Percentiles rank a stretch among this genome's conserved stretches.
Evolutionary conservation across 177 flowering plant genomes (phyloP).

Genomic region (Tripterygium wilfordii): DNA sequence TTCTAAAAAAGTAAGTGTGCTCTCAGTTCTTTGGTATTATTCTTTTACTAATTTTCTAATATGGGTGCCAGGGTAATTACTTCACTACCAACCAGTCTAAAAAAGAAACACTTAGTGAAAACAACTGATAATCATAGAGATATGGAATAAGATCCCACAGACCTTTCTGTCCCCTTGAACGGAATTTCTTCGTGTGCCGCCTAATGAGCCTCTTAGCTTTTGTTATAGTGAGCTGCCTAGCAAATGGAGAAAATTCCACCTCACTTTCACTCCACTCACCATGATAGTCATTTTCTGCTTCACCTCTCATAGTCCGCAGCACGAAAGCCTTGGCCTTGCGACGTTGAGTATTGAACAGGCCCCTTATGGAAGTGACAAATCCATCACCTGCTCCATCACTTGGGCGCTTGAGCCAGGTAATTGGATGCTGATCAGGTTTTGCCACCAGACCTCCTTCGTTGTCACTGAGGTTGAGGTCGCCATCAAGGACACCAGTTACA

Average conservation of each 20-base stretch:
- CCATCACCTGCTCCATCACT: conserved; percentile 97
- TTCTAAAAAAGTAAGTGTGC: no score
- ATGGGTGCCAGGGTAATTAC: no score
- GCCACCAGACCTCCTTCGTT: conserved; percentile 69
- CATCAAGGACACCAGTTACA: conserved; percentile 44
- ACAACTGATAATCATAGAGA: no score
- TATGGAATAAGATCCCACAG: conserved; percentile 7
- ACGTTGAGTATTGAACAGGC: conserved; percentile 85
- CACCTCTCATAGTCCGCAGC: conserved; percentile 96
- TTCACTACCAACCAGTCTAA: no score
- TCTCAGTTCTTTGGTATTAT: no score
- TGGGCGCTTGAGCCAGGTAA: conserved; percentile 59
- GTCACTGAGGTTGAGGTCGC: conserved; percentile 75
- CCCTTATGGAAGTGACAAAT: conserved; percentile 90
- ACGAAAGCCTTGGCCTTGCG: conserved; percentile 94
- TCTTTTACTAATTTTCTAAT: no score
- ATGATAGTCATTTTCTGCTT: conserved; percentile 65
- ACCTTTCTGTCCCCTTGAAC: conserved; percentile 85
- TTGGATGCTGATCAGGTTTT: conserved; percentile 55
- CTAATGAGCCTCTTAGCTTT: conserved; percentile 86
- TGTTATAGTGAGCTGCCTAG: conserved; percentile 88
- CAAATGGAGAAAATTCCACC: conserved; percentile 83
- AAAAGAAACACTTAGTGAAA: no score
- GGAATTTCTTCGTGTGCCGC: conserved; percentile 92
- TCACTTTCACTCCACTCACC: conserved; percentile 99